These are phyloP conservation scores for Ophiostoma fasciatum DNA, from an alignment of 2,329 filamentous ascomycete genomes.

Conservation along the genomic window DNA sequence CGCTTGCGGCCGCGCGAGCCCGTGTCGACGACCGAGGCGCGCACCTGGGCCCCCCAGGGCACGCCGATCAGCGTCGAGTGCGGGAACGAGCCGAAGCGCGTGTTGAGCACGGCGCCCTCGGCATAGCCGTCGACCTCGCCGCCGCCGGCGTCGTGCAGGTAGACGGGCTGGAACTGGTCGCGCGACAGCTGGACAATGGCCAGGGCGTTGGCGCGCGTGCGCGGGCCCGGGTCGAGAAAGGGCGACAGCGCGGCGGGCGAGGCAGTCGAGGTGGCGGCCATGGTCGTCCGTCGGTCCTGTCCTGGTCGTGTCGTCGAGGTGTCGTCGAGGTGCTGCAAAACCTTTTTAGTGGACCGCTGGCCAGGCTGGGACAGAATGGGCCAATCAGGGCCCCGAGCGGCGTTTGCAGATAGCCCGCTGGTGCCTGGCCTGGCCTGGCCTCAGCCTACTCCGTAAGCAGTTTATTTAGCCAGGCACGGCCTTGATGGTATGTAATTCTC, in stretches of 20 bases:
- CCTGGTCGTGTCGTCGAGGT: too few species aligned
- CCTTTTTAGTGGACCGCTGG: slow-evolving; percentile 3
- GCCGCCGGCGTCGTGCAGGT: slow-evolving; percentile 46
- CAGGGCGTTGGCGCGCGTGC: slow-evolving; percentile 49
- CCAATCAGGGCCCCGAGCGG: too few species aligned
- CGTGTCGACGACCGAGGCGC: slow-evolving; percentile 80
- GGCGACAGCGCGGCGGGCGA: slow-evolving; percentile 37
- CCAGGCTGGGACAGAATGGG: too few species aligned
- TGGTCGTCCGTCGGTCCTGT: too few species aligned
- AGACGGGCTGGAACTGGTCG: slow-evolving; percentile 67
- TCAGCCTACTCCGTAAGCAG: too few species aligned
- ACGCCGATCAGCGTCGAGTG: slow-evolving; percentile 63
- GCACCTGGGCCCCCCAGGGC: slow-evolving; percentile 84
- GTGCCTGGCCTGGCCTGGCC: too few species aligned
- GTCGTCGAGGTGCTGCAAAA: too few species aligned
- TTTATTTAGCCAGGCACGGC: too few species aligned
- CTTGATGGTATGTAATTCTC: too few species aligned
- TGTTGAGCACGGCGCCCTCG: slow-evolving; percentile 73
- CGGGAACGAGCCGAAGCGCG: slow-evolving; percentile 81
- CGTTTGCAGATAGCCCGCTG: too few species aligned
- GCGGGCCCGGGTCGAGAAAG: slow-evolving; percentile 58
- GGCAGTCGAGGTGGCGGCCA: not conserved
- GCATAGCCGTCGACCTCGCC: slow-evolving; percentile 52
- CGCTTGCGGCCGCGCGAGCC: slow-evolving; percentile 69
- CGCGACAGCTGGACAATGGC: slow-evolving; percentile 80